Base-by-base conservation (phyloP, 805 yeast species). In the Saccharomycopsis oosterbeekiorum region DNA sequence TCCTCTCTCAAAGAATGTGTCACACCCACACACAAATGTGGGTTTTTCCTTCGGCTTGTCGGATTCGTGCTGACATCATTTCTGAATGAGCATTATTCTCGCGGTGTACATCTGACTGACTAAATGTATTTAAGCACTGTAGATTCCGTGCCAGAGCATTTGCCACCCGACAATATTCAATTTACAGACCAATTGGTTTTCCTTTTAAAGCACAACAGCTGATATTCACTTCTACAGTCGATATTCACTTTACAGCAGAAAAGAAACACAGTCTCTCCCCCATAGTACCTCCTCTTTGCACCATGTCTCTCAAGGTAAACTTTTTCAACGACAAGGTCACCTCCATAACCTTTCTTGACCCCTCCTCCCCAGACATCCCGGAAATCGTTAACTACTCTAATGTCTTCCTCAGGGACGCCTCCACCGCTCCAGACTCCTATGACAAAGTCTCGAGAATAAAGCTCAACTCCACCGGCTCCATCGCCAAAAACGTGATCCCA, bases 321-420 rank as follows among this genome's bases (percentile, higher is more conserved):
- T 64, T 64, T 37, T 62, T 26, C 21, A 64, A 62, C 59, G 64
- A 64, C 12, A 62, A 56, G 39, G 66, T 64, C 50, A 60, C 61
- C 26, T 59, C 63, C 12, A 56, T 64, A 41, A 55, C 66, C 4
- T 64, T 64, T 56, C 55, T 64, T 36, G 59, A 51, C 57, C 58
- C 58, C 24, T 37, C 59, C 8, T 60, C 60, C 24, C 39, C 51
- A 6, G 58, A 54, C 2, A 53, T 60, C 21, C 66, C 66, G 11
- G 65, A 59, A 29, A 60, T 64, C 36, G 74, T 78, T 36, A 70
- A 75, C 36, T 81, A 74, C 69, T 78, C 74, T 66, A 82, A 80
- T 58, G 71, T 80, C 0, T 86, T 88, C 66, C 74, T 88, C 19
- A 77, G 93, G 67, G 96, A 88, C 67, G 77, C 89, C 0, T 84